Evolutionary conservation across 1,284 basidiomycete genomes (phyloP).

Genomic region (Inonotus obliquus): DNA sequence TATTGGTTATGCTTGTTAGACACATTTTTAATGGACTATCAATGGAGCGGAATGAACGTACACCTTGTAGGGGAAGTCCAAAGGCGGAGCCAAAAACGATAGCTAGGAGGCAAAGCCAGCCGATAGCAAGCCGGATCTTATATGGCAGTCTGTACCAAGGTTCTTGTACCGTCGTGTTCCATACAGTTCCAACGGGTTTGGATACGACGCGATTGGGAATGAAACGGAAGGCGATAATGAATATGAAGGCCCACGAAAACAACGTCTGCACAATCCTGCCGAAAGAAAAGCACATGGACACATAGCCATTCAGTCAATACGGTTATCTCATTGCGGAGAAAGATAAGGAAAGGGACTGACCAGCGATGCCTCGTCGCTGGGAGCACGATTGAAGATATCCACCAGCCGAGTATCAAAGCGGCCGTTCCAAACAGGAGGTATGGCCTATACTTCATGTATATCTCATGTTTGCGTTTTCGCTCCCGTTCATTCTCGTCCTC

Average conservation of each 20-base stretch:
- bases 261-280: conserved; percentile 72
- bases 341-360: conserved; percentile 32
- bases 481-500: conserved; percentile 27
- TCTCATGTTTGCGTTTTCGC: conserved; percentile 16
- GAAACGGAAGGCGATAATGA: conserved; percentile 74
- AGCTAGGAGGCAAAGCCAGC: conserved; percentile 69
- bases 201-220: conserved; percentile 67
- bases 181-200: conserved; percentile 60
- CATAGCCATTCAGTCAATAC: neutral
- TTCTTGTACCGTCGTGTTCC: conserved; percentile 55
- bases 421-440: conserved; percentile 49
- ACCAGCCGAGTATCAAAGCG: conserved; percentile 70
- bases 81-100: conserved; percentile 81
- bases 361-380: conserved; percentile 68
- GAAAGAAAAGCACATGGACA: neutral
- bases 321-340: conserved; percentile 14
- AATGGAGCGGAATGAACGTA: conserved; percentile 29
- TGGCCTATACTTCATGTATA: conserved; percentile 31
- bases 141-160: conserved; percentile 71
- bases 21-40: neutral
- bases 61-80: conserved; percentile 61
- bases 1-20: neutral
- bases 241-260: conserved; percentile 76
- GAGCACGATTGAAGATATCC: conserved; percentile 70
- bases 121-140: conserved; percentile 50